Conservation (phyloP, 1,284 basidiomycete species). For the Moesziomyces parantarcticus region DNA sequence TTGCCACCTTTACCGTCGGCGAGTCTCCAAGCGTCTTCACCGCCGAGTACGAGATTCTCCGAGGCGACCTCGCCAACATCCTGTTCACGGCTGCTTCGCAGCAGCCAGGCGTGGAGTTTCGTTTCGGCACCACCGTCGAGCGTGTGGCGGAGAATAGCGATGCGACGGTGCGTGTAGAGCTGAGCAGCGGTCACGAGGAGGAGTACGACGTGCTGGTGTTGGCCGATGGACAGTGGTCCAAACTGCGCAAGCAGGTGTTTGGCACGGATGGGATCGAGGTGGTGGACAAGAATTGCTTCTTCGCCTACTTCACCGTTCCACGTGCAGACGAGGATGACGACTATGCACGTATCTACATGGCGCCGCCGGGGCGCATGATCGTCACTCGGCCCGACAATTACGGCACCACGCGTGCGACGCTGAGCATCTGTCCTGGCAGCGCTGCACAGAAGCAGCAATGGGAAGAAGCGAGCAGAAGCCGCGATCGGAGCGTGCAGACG, state of each 20-base stretch:
- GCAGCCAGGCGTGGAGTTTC: slow-evolving; percentile 21
- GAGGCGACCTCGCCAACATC: slow-evolving; percentile 45
- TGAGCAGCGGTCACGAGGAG: slow-evolving; percentile 20
- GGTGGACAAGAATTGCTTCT: slow-evolving; percentile 16
- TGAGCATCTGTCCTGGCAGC: slow-evolving; percentile 25
- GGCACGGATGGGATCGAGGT: slow-evolving; percentile 8
- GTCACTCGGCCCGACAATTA: slow-evolving; percentile 42
- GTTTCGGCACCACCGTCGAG: slow-evolving; percentile 28
- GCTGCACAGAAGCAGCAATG: slow-evolving; percentile 16
- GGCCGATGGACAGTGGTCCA: slow-evolving; percentile 55
- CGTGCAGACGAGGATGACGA: slow-evolving; percentile 18
- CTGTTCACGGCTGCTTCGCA: slow-evolving; percentile 27
- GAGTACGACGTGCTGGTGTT: slow-evolving; percentile 44
- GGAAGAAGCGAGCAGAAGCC: slow-evolving; percentile 10
- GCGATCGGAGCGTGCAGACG: slow-evolving; percentile 22
- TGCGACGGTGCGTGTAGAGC: slow-evolving; percentile 17
- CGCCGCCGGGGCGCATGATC: slow-evolving; percentile 12
- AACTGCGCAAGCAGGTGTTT: slow-evolving; percentile 38
- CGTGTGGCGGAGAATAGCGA: slow-evolving; percentile 27
- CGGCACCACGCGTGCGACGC: slow-evolving; percentile 19
- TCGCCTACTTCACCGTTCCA: slow-evolving; percentile 34
- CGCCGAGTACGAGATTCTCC: slow-evolving; percentile 46
- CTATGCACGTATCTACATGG: slow-evolving; percentile 33
- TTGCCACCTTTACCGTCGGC: slow-evolving; percentile 50
- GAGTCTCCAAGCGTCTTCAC: slow-evolving; percentile 17